Percentiles rank a stretch among this genome's conserved stretches.
These are phyloP conservation scores for Calonectria ilicicola DNA, from an alignment of 2,329 filamentous ascomycete species.

Conservation along the genomic window DNA sequence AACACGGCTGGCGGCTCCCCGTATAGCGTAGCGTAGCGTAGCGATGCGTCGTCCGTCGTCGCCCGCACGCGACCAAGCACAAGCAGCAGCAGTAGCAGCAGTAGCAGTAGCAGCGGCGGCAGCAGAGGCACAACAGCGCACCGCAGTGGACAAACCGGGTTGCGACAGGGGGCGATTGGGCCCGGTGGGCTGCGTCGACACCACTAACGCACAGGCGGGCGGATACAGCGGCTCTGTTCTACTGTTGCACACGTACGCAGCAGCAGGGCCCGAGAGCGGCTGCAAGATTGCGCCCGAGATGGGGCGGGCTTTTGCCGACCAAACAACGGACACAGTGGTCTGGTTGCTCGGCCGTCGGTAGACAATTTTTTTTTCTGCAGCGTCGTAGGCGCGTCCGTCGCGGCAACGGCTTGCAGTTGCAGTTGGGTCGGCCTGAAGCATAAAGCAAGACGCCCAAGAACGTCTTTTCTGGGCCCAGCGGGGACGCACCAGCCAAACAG, in stretches of 20 bases:
- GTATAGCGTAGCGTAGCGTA: too few relatives aligned
- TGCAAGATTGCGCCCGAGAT: background rate
- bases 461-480: background rate
- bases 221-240: slow-evolving; percentile 6
- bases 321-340: background rate
- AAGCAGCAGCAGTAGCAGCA: background rate
- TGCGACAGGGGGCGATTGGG: background rate
- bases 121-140: background rate
- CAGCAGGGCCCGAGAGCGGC: slow-evolving; percentile 2
- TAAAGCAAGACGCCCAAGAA: background rate
- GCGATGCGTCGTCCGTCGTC: background rate
- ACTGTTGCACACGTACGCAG: background rate
- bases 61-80: slow-evolving; percentile 2
- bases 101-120: too few relatives aligned
- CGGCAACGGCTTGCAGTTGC: slow-evolving; percentile 5
- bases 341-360: background rate
- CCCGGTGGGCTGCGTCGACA: background rate
- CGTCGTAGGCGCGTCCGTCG: background rate
- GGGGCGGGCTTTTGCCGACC: background rate
- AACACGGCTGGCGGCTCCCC: background rate
- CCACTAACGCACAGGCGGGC: slow-evolving; percentile 1
- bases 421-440: background rate
- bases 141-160: background rate
- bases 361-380: background rate
- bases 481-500: background rate